Evolutionary conservation across 1,284 basidiomycete species (phyloP), one percentile per base, ranked within the genome.

Genomic region (Melampsora medusae): DNA sequence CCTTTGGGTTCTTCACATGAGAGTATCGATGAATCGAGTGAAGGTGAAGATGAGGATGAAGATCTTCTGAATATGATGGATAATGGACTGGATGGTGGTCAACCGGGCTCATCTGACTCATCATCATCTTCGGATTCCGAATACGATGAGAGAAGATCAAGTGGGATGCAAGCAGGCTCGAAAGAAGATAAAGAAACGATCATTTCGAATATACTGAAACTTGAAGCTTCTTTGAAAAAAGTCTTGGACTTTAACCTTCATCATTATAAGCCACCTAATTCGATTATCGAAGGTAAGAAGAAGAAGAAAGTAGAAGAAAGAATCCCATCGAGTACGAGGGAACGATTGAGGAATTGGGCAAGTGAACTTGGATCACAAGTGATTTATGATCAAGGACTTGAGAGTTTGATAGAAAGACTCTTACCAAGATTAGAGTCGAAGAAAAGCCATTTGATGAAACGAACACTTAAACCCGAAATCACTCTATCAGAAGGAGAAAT

Each of bases 331-430:
- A 19, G 10, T 1, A 42, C 22, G 16, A 50, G 35, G 48, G 64
- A 66, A 46, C 62, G 64, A 38, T 35, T 73, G 62, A 73, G 64
- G 49, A 53, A 73, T 56, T 73, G 62, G 70, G 70, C 64, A 12
- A 65, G 48, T 59, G 60, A 66, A 46, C 62, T 73, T 31, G 70
- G 46, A 42, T 9, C 28, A 31, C 70, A 73, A 59, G 60, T 66
- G 9, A 61, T 50, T n/a, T 62, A 73, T 59, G 70, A 73, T 50
- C 70, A 62, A 16, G 50, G 65, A 42, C 19, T 73, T 22, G 70
- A 73, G 17, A 22, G 33, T 33, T 46, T 73, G 19, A 49, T 73
- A 1, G 62, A 66, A 42, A 53, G 61, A 25, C 22, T 73, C 9
- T 46, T 73, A 28, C 64, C 70, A 33, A 62, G 31, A 19, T 33